Conservation (phyloP, 805 yeast genomes). For the Nakazawaea wickerhamii region DNA sequence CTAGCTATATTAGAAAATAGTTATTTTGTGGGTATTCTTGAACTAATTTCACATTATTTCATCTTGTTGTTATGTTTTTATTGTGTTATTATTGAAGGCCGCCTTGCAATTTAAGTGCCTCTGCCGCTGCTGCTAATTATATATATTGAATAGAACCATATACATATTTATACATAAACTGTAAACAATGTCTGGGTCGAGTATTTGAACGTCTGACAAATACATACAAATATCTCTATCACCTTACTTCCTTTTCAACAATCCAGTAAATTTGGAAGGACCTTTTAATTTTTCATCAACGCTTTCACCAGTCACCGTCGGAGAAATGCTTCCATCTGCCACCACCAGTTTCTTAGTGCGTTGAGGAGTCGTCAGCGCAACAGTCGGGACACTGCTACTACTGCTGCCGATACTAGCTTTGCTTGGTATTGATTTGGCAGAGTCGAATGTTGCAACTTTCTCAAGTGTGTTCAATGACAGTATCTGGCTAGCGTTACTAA, state of each 20-base stretch:
- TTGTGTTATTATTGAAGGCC: background rate
- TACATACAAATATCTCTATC: background rate
- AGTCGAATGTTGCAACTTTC: slow-evolving; percentile 4
- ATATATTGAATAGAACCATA: no score
- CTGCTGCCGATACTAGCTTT: background rate
- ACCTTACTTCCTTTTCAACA: slow-evolving; percentile 4
- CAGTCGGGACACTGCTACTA: background rate
- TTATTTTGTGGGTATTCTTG: no score
- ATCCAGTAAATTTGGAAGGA: background rate
- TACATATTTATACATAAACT: no score
- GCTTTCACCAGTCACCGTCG: slow-evolving; percentile 1
- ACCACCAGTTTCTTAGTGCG: background rate
- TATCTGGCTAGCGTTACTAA: background rate
- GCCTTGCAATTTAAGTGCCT: background rate
- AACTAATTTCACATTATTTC: background rate
- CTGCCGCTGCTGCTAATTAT: no score
- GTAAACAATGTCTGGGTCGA: no score
- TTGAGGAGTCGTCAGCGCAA: background rate
- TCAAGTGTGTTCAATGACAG: slow-evolving; percentile 3
- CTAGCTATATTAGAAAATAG: no score
- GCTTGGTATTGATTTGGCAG: slow-evolving; percentile 1
- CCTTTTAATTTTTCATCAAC: background rate
- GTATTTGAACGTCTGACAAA: background rate
- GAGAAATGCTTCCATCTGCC: background rate
- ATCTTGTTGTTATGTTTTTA: no score